These are phyloP conservation scores for Colletotrichum echinochloae DNA, from an alignment of 2,329 filamentous ascomycete species.

Conservation along the genomic window DNA sequence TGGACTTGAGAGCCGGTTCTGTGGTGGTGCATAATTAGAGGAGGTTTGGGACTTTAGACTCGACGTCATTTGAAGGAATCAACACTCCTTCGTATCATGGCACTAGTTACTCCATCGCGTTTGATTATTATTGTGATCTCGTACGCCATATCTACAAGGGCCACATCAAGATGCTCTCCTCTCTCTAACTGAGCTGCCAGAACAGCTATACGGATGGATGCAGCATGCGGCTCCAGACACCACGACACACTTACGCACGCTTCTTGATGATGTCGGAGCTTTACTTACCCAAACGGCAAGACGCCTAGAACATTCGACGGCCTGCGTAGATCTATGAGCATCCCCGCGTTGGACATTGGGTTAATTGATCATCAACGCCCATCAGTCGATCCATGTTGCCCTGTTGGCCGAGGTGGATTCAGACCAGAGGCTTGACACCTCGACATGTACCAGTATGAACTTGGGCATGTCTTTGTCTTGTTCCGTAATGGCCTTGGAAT, in stretches of 20 bases:
- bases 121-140: not conserved
- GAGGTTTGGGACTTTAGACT: not conserved
- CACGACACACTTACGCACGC: not conserved
- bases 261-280: not conserved
- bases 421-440: not conserved
- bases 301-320: not conserved
- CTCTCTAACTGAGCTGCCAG: no score
- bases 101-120: not conserved
- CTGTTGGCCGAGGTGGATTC: not conserved
- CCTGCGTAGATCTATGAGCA: not conserved
- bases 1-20: not conserved
- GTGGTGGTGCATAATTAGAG: no score
- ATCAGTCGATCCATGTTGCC: not conserved
- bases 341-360: not conserved
- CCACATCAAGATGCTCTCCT: accelerated
- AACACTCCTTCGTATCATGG: no score
- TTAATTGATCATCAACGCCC: not conserved
- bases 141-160: not conserved
- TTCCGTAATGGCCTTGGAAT: not conserved
- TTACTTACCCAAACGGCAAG: not conserved
- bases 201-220: not conserved
- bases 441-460: not conserved
- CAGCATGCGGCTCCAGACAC: not conserved
- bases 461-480: not conserved
- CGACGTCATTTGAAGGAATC: not conserved